These are phyloP conservation scores for Rubus parviflorus DNA, from an alignment of 306 rosid genomes.

Conservation along the genomic window DNA sequence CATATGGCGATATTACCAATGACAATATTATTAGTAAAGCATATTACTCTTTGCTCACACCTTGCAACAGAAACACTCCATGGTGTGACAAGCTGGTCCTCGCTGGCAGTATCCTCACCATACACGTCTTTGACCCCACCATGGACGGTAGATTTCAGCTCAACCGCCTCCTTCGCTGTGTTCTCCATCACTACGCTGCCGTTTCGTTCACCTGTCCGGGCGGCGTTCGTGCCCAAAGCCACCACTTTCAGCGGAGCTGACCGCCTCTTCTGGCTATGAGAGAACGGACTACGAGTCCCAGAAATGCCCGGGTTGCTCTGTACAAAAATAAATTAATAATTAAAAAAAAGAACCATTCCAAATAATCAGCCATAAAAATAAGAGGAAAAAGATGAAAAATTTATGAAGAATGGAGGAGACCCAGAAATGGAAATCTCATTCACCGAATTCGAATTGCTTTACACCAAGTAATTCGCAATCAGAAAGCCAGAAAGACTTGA, in stretches of 20 bases:
- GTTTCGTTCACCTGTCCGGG: slow-evolving; percentile 50
- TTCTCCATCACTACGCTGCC: slow-evolving; percentile 58
- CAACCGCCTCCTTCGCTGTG: slow-evolving; percentile 43
- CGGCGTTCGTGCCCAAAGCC: slow-evolving; percentile 47
- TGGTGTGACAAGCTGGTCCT: slow-evolving; percentile 77
- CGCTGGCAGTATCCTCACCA: slow-evolving; percentile 70
- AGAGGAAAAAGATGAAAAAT: neutral
- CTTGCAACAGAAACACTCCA: slow-evolving; percentile 90
- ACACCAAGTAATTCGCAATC: neutral
- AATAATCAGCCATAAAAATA: neutral
- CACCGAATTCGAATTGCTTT: slow-evolving; percentile 8
- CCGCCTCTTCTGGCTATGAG: slow-evolving; percentile 39
- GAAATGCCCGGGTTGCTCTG: slow-evolving; percentile 51
- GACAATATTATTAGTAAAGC: neutral
- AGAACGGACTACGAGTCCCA: slow-evolving; percentile 34
- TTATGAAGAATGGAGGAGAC: neutral
- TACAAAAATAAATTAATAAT: neutral
- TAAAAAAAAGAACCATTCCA: slow-evolving; percentile 1
- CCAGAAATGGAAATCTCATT: slow-evolving; percentile 17
- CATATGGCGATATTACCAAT: neutral
- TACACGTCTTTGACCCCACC: slow-evolving; percentile 70
- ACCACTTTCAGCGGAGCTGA: slow-evolving; percentile 43
- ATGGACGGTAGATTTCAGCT: slow-evolving; percentile 34
- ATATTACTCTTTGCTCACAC: slow-evolving; percentile 30
- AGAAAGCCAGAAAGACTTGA: slow-evolving; percentile 2